Evolutionary conservation across 1,284 basidiomycete species (phyloP), one percentile per base, ranked within the genome.

Genomic region (Termitomyces sp.): DNA sequence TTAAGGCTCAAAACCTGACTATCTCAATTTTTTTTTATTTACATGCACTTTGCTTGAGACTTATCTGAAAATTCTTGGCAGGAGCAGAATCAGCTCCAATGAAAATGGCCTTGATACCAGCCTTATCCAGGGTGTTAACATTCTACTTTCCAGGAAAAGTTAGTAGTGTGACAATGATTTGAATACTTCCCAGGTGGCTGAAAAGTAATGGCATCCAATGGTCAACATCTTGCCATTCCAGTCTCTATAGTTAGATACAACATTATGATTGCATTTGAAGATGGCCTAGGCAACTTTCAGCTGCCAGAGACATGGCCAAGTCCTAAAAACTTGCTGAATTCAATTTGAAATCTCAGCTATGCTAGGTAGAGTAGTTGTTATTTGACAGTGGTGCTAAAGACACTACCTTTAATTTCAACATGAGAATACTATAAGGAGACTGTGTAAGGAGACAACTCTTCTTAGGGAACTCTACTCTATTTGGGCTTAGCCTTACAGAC

Each of bases 141-240:
- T 55, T 55, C 38, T 51, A 49, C 17, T 55, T 55, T 4, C 49
- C 49, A n/a, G 51, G 41, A 30, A 55, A 46, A 38, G 51, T 55
- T 0, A 55, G 26, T 24, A 38, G 49, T 9, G 54, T 55, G 0
- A 55, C 43, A 41, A 51, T 51, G 26, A 55, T 21, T 41, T 54
- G 40, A 13, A 54, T 15, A 38, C 31, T 36, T 15, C 21, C 34
- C 3, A 5, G 46, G 34, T 5, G 2, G 13, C 33, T 38, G 5
- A 42, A 50, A 4, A 50, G 28, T 7, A 50, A 50, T 5, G 39
- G 30, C 24, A 50, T 50, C 40, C 13, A 26, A 50, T 42, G 13
- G 49, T 50, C 26, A 49, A 24, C 5, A 34, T 49, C 21, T 49
- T 49, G 0, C 24, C 24, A 24, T 24, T 5, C 24, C 49, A 5